Conservation (phyloP, 345 rosid species). For the Euphorbia pulcherrima region DNA sequence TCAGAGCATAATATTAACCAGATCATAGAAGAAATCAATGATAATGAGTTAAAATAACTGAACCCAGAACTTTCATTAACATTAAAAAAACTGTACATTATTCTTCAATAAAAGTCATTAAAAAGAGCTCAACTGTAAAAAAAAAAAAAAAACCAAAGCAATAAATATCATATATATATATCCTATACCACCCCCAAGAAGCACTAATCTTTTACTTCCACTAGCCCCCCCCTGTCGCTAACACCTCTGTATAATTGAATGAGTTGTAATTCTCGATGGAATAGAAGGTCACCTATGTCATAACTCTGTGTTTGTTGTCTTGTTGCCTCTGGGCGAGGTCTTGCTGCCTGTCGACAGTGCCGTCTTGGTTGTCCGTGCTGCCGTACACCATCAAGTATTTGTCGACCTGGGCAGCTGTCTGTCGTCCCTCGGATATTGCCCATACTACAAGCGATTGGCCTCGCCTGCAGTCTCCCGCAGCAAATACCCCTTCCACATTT, state of each 20-base stretch:
- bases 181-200: conserved; percentile 3
- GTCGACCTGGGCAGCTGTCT: conserved; percentile 89
- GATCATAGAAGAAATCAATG: too few species aligned
- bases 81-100: conserved; percentile 45
- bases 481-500: conserved; percentile 77
- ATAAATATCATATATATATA: conserved; percentile 10
- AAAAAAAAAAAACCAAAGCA: neutral
- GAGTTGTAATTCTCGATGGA: neutral
- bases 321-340: conserved; percentile 31
- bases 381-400: conserved; percentile 48
- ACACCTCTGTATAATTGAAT: conserved; percentile 2
- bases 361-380: conserved; percentile 19
- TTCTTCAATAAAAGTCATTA: conserved; percentile 21
- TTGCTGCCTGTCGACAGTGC: conserved; percentile 10
- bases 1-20: too few species aligned
- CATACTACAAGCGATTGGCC: conserved; percentile 98
- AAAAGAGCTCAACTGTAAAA: conserved; percentile 8
- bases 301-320: conserved; percentile 41
- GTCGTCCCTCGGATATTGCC: conserved; percentile 99
- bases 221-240: neutral
- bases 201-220: neutral
- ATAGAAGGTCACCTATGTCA: conserved; percentile 29
- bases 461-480: conserved; percentile 95
- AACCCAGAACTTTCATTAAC: conserved; percentile 7
- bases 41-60: too few species aligned